Evolutionary conservation across 768 basidiomycete species (phyloP).

Genomic region (Mycena kentingensis): DNA sequence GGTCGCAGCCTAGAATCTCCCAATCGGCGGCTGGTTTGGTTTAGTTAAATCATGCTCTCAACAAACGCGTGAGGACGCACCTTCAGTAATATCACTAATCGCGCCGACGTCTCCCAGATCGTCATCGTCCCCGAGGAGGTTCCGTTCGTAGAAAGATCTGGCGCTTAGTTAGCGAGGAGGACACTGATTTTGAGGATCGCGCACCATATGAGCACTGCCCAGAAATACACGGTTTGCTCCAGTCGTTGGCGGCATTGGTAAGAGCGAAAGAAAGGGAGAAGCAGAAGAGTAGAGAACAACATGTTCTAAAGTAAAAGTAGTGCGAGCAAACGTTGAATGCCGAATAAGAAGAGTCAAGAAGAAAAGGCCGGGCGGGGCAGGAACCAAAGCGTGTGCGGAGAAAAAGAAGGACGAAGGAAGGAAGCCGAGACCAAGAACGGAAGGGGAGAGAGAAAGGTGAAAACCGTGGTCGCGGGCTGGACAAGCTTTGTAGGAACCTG

Average conservation of each 20-base stretch:
- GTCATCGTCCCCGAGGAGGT: conserved; percentile 9
- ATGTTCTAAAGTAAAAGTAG: background rate
- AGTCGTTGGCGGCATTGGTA: conserved; percentile 14
- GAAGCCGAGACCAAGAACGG: background rate
- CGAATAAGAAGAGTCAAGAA: background rate
- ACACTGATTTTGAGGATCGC: background rate
- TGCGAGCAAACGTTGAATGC: too few species aligned
- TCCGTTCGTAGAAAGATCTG: conserved; percentile 3
- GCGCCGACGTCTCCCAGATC: background rate
- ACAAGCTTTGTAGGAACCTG: too few species aligned
- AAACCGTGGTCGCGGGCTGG: background rate
- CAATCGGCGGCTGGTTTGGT: conserved; percentile 44
- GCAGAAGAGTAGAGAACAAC: background rate
- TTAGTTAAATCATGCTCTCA: conserved; percentile 28
- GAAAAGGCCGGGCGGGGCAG: background rate
- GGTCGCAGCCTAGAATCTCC: conserved; percentile 40
- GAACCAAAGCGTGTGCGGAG: background rate
- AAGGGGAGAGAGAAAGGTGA: background rate
- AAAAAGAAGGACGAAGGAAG: background rate
- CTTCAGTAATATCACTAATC: background rate
- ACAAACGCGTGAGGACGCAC: background rate
- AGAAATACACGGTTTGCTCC: conserved; percentile 7
- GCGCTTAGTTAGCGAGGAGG: background rate
- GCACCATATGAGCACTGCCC: conserved; percentile 7
- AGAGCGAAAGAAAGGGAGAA: background rate